Conservation (phyloP, 257 asterid species). For the Solanum tarapatanum region DNA sequence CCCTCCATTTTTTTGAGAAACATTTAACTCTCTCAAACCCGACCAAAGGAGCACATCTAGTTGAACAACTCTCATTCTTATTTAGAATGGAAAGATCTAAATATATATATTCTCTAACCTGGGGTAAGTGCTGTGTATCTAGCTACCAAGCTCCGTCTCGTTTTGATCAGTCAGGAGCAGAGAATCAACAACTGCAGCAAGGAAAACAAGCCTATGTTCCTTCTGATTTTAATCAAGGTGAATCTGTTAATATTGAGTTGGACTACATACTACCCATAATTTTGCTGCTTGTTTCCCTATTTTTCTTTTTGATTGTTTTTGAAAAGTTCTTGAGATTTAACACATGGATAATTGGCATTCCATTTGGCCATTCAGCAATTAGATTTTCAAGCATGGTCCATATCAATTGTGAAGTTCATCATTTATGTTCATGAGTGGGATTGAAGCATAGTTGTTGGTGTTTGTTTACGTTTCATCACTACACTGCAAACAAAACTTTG, state of each 20-base stretch:
- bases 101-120: not conserved
- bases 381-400: not conserved
- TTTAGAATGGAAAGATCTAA: not conserved
- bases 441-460: not conserved
- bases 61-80: not conserved
- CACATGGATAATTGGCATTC: not conserved
- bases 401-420: not conserved
- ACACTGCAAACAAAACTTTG: not conserved
- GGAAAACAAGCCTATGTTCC: constrained; percentile 3
- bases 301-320: not conserved
- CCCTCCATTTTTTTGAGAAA: not conserved
- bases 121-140: not conserved
- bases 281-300: not conserved
- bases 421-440: not conserved
- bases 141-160: constrained; percentile 38
- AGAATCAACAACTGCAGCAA: constrained; percentile 17
- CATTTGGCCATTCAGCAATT: not conserved
- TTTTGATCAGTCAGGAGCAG: constrained; percentile 9
- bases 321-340: not conserved
- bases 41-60: not conserved
- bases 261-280: not conserved
- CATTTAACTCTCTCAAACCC: not conserved
- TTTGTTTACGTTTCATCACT: not conserved
- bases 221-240: constrained; percentile 24
- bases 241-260: not conserved